phyloP scores from a whole-genome alignment of 2,329 filamentous ascomycete genomes.

The Talaromyces sp. region DNA sequence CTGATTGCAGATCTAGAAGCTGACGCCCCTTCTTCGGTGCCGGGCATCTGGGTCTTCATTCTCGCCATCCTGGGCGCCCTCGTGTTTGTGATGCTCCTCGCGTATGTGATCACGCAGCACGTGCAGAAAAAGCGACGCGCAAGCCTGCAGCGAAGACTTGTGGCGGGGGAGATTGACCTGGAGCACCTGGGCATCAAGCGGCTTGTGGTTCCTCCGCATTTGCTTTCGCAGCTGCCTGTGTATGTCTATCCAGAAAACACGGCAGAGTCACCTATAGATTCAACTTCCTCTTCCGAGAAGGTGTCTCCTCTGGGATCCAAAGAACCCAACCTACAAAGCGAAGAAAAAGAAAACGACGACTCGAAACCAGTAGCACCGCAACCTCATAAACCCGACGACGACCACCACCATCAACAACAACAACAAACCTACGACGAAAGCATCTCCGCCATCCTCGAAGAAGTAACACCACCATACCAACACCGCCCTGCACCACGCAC shows the following conservation, averaged over 20 bases:
- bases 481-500: constrained; percentile 1
- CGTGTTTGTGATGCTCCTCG: constrained; percentile 59
- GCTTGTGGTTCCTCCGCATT: constrained; percentile 65
- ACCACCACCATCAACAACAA: background rate
- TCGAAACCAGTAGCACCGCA: background rate
- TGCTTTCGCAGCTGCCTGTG: constrained; percentile 69
- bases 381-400: background rate
- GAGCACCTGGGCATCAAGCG: constrained; percentile 81
- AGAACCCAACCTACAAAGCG: background rate
- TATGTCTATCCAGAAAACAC: constrained; percentile 60
- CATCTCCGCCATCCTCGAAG: constrained; percentile 7
- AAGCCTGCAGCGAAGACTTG: constrained; percentile 63
- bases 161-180: constrained; percentile 53
- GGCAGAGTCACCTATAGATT: background rate
- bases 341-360: background rate
- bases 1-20: constrained; percentile 19
- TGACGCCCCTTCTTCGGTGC: constrained; percentile 41
- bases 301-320: background rate
- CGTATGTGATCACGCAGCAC: constrained; percentile 69
- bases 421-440: constrained; percentile 3
- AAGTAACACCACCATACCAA: constrained; percentile 1
- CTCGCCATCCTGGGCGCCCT: constrained; percentile 77
- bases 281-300: background rate
- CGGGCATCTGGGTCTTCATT: constrained; percentile 76
- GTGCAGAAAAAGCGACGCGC: constrained; percentile 67